These are phyloP conservation scores for Beauveria sp. DNA, from an alignment of 2,329 filamentous ascomycete genomes.

Conservation along the genomic window DNA sequence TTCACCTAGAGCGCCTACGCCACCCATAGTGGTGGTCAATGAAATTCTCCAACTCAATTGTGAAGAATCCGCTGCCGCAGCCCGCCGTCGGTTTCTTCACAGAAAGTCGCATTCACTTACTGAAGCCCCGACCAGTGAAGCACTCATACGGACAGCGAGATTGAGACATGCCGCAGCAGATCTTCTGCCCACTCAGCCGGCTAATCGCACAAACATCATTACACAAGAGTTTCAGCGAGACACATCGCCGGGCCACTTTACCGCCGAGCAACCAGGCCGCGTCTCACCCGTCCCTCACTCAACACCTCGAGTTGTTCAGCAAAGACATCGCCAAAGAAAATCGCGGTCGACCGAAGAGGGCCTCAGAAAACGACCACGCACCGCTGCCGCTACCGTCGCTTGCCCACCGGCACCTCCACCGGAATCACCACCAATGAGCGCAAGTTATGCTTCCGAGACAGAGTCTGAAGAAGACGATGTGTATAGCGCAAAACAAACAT, in stretches of 20 bases:
- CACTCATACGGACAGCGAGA: background rate
- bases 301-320: background rate
- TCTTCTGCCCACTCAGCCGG: background rate
- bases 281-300: background rate
- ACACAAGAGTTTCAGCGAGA: slow-evolving; percentile 7
- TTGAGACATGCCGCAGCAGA: background rate
- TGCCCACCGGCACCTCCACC: background rate
- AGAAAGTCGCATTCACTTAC: slow-evolving; percentile 20
- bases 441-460: slow-evolving; percentile 4
- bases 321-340: slow-evolving; percentile 1
- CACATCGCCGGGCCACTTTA: background rate
- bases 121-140: slow-evolving; percentile 2
- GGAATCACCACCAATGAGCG: slow-evolving; percentile 11
- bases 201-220: background rate
- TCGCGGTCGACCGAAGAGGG: background rate
- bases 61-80: background rate
- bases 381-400: background rate
- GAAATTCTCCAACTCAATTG: background rate
- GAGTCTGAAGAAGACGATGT: slow-evolving; percentile 10
- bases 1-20: slow-evolving; percentile 26
- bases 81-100: slow-evolving; percentile 10
- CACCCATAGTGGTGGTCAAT: slow-evolving; percentile 10
- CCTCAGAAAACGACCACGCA: background rate
- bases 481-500: background rate
- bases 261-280: background rate